These are phyloP conservation scores for Populus simonii DNA, from an alignment of 345 rosid genomes.

Conservation along the genomic window DNA sequence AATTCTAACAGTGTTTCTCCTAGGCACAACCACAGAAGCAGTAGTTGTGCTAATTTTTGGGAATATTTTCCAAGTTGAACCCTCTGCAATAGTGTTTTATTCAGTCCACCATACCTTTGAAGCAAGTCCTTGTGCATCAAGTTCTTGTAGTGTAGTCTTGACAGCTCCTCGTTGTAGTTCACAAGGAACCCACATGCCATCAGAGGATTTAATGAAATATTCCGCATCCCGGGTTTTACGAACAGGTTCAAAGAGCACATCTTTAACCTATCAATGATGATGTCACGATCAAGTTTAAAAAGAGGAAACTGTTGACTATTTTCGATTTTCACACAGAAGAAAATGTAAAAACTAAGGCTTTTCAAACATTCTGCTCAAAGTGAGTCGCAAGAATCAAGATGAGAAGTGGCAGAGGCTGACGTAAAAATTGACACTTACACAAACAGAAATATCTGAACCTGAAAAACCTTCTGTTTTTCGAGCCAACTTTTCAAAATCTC, in stretches of 20 bases:
- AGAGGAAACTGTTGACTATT: neutral
- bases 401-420: neutral
- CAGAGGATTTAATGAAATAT: slow-evolving; percentile 54
- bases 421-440: slow-evolving; percentile 47
- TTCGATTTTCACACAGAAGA: neutral
- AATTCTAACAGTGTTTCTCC: neutral
- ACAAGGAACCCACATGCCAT: slow-evolving; percentile 76
- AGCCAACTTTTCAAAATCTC: slow-evolving; percentile 78
- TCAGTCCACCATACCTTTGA: slow-evolving; percentile 43
- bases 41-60: neutral
- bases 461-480: slow-evolving; percentile 79
- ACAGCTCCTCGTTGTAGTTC: slow-evolving; percentile 81
- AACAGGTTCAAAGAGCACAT: slow-evolving; percentile 88
- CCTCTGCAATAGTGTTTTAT: neutral
- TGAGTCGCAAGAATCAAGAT: neutral
- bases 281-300: neutral
- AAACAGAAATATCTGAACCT: slow-evolving; percentile 89
- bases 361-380: neutral
- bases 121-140: slow-evolving; percentile 68
- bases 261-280: slow-evolving; percentile 58
- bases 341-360: neutral
- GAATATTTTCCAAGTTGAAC: neutral
- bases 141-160: slow-evolving; percentile 68
- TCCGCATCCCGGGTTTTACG: slow-evolving; percentile 84
- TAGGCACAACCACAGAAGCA: neutral